Base-by-base conservation (phyloP, 192 early-diverging fungal genomes). In the Entomortierella beljakovae region DNA sequence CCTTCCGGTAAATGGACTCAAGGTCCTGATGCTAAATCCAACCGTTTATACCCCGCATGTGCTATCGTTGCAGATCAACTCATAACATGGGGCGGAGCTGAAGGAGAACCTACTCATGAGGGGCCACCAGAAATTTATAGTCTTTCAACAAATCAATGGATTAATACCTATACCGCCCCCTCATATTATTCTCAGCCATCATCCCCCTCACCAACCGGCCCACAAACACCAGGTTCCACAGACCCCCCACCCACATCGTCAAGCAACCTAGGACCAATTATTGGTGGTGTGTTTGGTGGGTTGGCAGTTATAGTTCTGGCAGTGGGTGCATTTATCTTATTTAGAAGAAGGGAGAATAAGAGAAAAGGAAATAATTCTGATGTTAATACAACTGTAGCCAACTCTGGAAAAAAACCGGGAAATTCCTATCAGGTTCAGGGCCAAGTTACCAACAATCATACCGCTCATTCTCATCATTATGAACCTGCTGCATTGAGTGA, bases 111-210 rank as follows among this genome's bases (percentile, higher is more conserved):
- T 22, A 61, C 59, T 4, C 16, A 34, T 25, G 9, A 40, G 1
- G 70, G 61, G 26, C 54, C 61, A n/a, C 70, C 70, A 6, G 28
- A 64, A n/a, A 13, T 72, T 16, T 72, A 52, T 46, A 56, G 58
- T n/a, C 26, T 72, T 23, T 9, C 40, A 6, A 38, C 25, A 18
- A 32, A n/a, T 16, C 43, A 57, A 26, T 72, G 70, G 70, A 28
- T 48, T 48, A 52, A 43, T 3, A 38, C 13, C 26, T 72, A 72
- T 25, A 64, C 61, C n/a, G 54, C 70, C 4, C 70, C 70, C 8
- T 15, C 55, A 2, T 72, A 72, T 31, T 58, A 51, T 6, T 3
- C 16, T 10, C 51, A 49, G 20, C 38, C 4, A 10, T n/a, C 58
- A 48, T 33, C 34, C 10, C 16, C 23, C 7, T 31, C 16, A 5